Evolutionary conservation across 108 stramenopile species (phyloP).

Genomic region (Cyclotella sp.): DNA sequence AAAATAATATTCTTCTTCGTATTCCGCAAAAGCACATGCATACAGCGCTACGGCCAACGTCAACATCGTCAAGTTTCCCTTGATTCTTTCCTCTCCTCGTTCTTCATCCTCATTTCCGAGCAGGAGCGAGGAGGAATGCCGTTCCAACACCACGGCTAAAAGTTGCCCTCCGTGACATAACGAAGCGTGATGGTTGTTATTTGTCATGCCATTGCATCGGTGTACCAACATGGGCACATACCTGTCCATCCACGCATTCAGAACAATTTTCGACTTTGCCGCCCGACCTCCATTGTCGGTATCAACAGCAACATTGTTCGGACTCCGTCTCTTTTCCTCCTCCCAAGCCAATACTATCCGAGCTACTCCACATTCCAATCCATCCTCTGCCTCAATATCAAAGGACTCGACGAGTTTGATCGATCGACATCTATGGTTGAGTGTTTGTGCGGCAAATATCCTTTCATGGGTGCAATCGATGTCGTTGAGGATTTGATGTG

Average conservation of each 20-base stretch:
- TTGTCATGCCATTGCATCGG: conserved; percentile 6
- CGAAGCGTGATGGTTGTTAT: background rate
- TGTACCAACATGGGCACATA: conserved; percentile 42
- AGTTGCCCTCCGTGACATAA: conserved; percentile 23
- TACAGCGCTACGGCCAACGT: conserved; percentile 55
- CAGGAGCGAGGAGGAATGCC: conserved; percentile 13
- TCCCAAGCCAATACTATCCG: conserved; percentile 44
- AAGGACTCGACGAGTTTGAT: conserved; percentile 42
- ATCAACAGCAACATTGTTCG: background rate
- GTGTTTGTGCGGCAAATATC: conserved; percentile 50
- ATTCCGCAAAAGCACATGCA: conserved; percentile 28
- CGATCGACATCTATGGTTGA: conserved; percentile 38
- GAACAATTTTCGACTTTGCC: conserved; percentile 15
- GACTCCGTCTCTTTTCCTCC: conserved; percentile 10
- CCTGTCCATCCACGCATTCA: conserved; percentile 40
- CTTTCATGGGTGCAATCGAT: conserved; percentile 23
- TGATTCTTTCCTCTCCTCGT: conserved; percentile 63
- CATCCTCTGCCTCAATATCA: conserved; percentile 54
- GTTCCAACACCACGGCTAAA: conserved; percentile 25
- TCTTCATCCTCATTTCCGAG: conserved; percentile 18
- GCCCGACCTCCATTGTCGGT: conserved; percentile 1
- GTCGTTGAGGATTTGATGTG: background rate
- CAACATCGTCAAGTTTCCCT: conserved; percentile 69
- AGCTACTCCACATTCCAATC: conserved; percentile 36
- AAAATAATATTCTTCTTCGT: conserved; percentile 25